Evolutionary conservation across 192 early-diverging fungal species (phyloP), one percentile per base, ranked within the genome.

Genomic region (Coemansia sp.): DNA sequence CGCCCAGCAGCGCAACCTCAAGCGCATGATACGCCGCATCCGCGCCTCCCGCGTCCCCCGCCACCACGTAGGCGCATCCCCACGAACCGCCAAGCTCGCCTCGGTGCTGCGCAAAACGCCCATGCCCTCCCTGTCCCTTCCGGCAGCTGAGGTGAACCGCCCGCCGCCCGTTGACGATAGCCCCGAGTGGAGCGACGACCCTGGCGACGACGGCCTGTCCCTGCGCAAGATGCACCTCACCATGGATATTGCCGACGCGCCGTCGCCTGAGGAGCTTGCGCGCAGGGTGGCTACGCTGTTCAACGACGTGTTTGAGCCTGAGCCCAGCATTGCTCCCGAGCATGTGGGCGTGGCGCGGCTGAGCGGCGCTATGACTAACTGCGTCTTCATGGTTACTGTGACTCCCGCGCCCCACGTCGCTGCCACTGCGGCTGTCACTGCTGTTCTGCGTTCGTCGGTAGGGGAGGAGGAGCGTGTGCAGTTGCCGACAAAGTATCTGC

Each of bases 311-410:
- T 78, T 83, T 68, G 72, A 34, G 29, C 68, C 75, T 1, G n/a
- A 39, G 17, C 46, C 68, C 0, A 21, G 56, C 19, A 59, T 83
- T 4, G n/a, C 11, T 11, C 66, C 36, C 6, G 16, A 50, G 9
- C 66, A 78, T 1, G 51, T 90, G 10, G 14, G 59, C 5, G 54
- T 90, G 33, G 62, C 75, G 6, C 75, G 88, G 19, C 68, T 92
- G 46, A 88, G 84, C 76, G 91, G 91, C 9, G 91, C 91, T 3
- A 78, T 92, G 87, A 92, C 91, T 59, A 92, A 92, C 78, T 85
- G 82, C 67, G 70, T 85, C 1, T 81, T 44, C 53, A 79, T 82
- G 72, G 70, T 84, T 6, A 73, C 62, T 3, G 40, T 79, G 27
- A 59, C 33, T 35, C 72, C 77, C 24, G 73, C 68, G 36, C 76